Conservation (phyloP, 352 stramenopile genomes). For the Hyaloperonospora arabidopsidis region DNA sequence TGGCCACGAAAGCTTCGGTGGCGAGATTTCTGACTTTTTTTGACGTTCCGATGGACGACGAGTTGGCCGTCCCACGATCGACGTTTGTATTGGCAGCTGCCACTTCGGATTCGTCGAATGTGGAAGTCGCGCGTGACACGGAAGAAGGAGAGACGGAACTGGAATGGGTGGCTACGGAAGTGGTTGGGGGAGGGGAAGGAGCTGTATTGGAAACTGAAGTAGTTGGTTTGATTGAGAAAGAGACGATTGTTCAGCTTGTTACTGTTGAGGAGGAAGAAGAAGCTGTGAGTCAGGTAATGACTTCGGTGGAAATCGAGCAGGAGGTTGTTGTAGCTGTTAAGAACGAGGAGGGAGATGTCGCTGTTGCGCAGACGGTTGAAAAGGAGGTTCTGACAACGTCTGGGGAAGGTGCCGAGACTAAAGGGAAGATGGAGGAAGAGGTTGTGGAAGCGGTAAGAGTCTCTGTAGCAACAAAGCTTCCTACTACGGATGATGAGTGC, state of each 20-base stretch:
- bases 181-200: not conserved
- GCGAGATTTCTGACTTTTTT: not conserved
- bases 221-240: not conserved
- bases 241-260: not conserved
- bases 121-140: not conserved
- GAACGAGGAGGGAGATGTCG: slow-evolving; percentile 1
- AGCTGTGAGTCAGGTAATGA: not conserved
- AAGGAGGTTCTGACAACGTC: not conserved
- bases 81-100: slow-evolving; percentile 15
- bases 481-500: slow-evolving; percentile 11
- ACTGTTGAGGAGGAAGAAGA: not conserved
- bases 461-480: slow-evolving; percentile 6
- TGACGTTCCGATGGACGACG: slow-evolving; percentile 7
- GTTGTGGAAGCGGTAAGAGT: not conserved
- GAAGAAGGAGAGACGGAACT: not conserved
- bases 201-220: not conserved
- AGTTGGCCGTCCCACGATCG: slow-evolving; percentile 16
- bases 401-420: not conserved
- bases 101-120: slow-evolving; percentile 1
- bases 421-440: not conserved
- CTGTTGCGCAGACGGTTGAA: not conserved
- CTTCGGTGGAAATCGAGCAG: slow-evolving; percentile 5
- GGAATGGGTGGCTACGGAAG: not conserved
- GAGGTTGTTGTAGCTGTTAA: slow-evolving; percentile 4
- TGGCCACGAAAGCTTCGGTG: not conserved